Evolutionary conservation across 2,329 filamentous ascomycete genomes (phyloP), one percentile per base, ranked within the genome.

Genomic region (Canariomyces notabilis): DNA sequence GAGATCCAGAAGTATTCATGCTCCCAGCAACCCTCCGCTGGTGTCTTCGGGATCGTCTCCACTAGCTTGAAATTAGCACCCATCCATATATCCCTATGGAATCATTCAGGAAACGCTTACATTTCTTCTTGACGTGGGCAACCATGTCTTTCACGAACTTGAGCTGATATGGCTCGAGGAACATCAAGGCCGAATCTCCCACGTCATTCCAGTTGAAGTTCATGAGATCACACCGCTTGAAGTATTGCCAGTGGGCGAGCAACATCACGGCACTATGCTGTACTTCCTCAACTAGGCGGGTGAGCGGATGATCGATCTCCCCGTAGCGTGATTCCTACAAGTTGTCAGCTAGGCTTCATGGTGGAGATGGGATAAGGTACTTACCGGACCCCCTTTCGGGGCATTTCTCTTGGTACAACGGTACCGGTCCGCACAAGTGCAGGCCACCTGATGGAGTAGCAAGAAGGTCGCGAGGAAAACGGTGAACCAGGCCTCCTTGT

Each of bases 171-270:
- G 58, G 42, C 0, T 54, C 51, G 19, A 73, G 55, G 2, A 48
- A 42, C n/a, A 50, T 56, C 46, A 70, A 55, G 2, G 59, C 54
- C 7, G 59, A 55, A 35, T 58, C 56, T 37, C 52, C 51, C 3
- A 57, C 54, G 20, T 59, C 52, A 8, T 60, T 53, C 42, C 57
- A 62, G 16, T 62, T 53, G 23, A 58, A 47, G 6, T 57, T 48
- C 33, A 58, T 49, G 0, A 64, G 61, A n/a, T 66, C 58, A 14
- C 59, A 52, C 19, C 63, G 65, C 46, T 69, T 71, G 58, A 69
- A 77, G 53, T 76, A 77, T 39, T 74, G 71, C 75, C 75, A 77
- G 43, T 75, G 64, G 9, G 62, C 59, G 1, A 77, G 67, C 21
- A 76, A 60, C 42, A 68, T 68, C 40, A 70, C 73, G 21, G 68